These are phyloP conservation scores for Solanum okadae DNA, from an alignment of 257 asterid genomes.

Conservation along the genomic window DNA sequence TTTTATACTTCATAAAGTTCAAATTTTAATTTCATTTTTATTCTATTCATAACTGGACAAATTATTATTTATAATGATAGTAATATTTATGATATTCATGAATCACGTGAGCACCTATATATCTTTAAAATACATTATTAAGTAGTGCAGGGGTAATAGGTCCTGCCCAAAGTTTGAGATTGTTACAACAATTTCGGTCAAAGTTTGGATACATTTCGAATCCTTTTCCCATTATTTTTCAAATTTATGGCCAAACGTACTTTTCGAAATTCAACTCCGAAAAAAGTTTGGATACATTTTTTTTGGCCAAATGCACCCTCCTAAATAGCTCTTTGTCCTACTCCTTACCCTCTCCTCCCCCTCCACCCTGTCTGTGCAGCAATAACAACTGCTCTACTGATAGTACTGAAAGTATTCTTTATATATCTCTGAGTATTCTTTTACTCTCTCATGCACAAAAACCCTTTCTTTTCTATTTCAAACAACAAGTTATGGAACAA, in stretches of 20 bases:
- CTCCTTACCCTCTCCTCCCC: not conserved
- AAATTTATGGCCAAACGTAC: too few species aligned
- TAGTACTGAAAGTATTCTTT: slow-evolving; percentile 12
- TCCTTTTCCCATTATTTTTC: too few species aligned
- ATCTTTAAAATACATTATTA: too few species aligned
- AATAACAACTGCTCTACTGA: slow-evolving; percentile 36
- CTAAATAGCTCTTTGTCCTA: not conserved
- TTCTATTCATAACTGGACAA: not conserved
- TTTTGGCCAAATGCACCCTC: not conserved
- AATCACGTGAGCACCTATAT: too few species aligned
- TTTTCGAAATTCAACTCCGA: too few species aligned
- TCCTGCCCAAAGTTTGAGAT: rapidly evolving
- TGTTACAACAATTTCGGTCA: too few species aligned
- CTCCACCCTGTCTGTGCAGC: not conserved
- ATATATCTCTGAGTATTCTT: not conserved
- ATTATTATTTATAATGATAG: too few species aligned
- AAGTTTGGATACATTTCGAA: too few species aligned
- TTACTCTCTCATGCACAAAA: slow-evolving; percentile 53
- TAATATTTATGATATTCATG: too few species aligned
- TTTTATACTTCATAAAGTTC: not conserved
- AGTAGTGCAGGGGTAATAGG: too few species aligned
- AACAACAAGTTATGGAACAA: slow-evolving; percentile 44
- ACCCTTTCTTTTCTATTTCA: slow-evolving; percentile 26
- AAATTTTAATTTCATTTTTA: not conserved
- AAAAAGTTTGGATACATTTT: too few species aligned